Percentiles rank a stretch among this genome's conserved stretches.
Conservation (phyloP, 805 yeast genomes). For the Yarrowia osloensis region DNA sequence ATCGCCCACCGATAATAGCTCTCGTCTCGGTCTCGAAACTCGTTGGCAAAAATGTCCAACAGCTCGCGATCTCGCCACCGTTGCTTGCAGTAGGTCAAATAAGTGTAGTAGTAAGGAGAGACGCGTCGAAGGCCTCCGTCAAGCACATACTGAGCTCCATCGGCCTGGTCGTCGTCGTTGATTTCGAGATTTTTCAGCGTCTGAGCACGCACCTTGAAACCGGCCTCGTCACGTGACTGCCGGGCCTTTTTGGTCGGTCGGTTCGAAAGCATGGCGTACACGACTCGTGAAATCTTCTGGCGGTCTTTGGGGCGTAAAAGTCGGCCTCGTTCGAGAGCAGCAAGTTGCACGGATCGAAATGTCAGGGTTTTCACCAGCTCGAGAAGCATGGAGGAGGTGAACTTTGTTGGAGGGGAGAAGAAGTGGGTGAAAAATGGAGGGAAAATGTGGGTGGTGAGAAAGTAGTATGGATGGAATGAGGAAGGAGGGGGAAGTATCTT, state of each 20-base stretch:
- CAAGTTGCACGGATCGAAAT: not conserved
- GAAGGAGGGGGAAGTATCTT: not conserved
- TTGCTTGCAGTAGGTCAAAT: constrained; percentile 84
- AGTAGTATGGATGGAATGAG: not conserved
- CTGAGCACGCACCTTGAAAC: constrained; percentile 8
- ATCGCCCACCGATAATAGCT: constrained; percentile 64
- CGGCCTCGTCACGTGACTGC: constrained; percentile 9
- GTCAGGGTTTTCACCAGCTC: constrained; percentile 18
- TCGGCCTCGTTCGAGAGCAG: not conserved
- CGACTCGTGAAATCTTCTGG: not conserved
- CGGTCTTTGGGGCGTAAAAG: not conserved
- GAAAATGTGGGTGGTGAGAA: not conserved
- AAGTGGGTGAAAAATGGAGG: not conserved
- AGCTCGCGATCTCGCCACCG: constrained; percentile 89
- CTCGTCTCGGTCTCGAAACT: constrained; percentile 77
- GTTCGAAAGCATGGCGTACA: not conserved
- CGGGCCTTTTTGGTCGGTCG: not conserved
- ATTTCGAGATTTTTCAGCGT: constrained; percentile 1
- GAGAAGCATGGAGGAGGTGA: not conserved
- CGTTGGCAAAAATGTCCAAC: constrained; percentile 76
- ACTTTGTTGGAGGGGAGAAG: not conserved
- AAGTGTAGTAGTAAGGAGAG: constrained; percentile 84
- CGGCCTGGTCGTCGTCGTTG: constrained; percentile 17
- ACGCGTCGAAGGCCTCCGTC: constrained; percentile 57
- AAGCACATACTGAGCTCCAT: constrained; percentile 5